Percentiles rank a stretch among this genome's conserved stretches.
Evolutionary conservation across 2,329 filamentous ascomycete genomes (phyloP).

Genomic region (Magnaporthiopsis rhizophila): DNA sequence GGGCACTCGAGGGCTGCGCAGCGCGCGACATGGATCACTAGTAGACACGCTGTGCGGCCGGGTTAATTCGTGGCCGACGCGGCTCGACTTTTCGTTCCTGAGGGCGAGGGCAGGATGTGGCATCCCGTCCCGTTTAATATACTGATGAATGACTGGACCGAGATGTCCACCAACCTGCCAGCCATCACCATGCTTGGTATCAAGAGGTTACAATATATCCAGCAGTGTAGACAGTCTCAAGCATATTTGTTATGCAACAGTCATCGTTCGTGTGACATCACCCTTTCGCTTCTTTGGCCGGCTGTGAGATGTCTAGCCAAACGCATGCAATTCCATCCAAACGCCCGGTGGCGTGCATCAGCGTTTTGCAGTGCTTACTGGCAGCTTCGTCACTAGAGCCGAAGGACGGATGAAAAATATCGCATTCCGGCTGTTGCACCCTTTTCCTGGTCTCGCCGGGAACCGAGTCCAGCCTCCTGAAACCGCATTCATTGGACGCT

Average conservation of each 20-base stretch:
- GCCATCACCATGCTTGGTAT: not conserved
- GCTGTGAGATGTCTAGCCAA: not conserved
- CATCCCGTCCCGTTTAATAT: not conserved
- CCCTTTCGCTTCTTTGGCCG: not conserved
- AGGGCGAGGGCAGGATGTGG: not conserved
- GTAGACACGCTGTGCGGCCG: not conserved
- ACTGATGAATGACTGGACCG: not conserved
- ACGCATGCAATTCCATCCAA: not conserved
- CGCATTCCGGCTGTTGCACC: not conserved
- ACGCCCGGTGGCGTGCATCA: not conserved
- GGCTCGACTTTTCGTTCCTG: not conserved
- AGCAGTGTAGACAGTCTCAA: not conserved
- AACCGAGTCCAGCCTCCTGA: not conserved
- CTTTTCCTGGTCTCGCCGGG: not conserved
- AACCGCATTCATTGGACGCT: not conserved
- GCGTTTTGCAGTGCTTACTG: not conserved
- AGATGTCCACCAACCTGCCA: not conserved
- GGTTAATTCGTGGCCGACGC: not conserved
- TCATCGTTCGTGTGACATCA: not conserved
- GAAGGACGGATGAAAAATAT: not conserved
- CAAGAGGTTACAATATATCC: not conserved
- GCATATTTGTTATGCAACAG: not conserved
- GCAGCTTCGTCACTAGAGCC: not conserved
- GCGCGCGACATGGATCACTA: not conserved
- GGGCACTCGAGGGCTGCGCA: slow-evolving; percentile 44